Conservation (phyloP, 371 early-diverging fungal genomes). For the Parasitella parasitica region DNA sequence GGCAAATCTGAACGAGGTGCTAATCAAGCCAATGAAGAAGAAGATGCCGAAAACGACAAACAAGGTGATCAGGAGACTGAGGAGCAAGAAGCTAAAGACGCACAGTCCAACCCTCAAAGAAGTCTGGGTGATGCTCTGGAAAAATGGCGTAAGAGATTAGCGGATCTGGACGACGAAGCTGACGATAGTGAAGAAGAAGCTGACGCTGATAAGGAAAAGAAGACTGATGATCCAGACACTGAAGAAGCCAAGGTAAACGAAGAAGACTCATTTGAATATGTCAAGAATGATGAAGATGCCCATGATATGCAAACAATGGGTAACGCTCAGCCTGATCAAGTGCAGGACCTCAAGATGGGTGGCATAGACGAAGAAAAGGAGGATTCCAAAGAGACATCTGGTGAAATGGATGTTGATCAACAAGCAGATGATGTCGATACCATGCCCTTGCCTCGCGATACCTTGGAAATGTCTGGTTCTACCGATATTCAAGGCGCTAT, state of each 20-base stretch:
- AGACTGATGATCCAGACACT: constrained; percentile 45
- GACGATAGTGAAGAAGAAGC: constrained; percentile 52
- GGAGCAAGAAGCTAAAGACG: constrained; percentile 29
- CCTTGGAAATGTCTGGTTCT: constrained; percentile 30
- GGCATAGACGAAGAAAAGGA: constrained; percentile 60
- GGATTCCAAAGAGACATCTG: constrained; percentile 50
- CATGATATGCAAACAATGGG: constrained; percentile 80
- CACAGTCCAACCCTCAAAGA: constrained; percentile 70
- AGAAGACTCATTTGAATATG: constrained; percentile 71
- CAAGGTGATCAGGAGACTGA: constrained; percentile 17
- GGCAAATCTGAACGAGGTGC: constrained; percentile 43
- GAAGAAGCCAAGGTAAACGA: constrained; percentile 57
- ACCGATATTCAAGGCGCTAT: constrained; percentile 37
- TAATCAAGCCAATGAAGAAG: constrained; percentile 45
- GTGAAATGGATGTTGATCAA: constrained; percentile 61
- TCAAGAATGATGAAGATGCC: constrained; percentile 73
- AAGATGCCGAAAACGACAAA: constrained; percentile 22
- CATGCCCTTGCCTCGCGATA: constrained; percentile 43
- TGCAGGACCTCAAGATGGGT: constrained; percentile 58
- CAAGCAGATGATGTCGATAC: constrained; percentile 38
- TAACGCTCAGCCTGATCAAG: constrained; percentile 73
- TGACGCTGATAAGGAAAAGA: constrained; percentile 44
- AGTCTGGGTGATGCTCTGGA: constrained; percentile 89
- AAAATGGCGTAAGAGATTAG: constrained; percentile 84
- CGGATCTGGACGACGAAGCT: constrained; percentile 58